These are phyloP conservation scores for Colletotrichum sp. DNA, from an alignment of 2,329 filamentous ascomycete genomes.

Conservation along the genomic window DNA sequence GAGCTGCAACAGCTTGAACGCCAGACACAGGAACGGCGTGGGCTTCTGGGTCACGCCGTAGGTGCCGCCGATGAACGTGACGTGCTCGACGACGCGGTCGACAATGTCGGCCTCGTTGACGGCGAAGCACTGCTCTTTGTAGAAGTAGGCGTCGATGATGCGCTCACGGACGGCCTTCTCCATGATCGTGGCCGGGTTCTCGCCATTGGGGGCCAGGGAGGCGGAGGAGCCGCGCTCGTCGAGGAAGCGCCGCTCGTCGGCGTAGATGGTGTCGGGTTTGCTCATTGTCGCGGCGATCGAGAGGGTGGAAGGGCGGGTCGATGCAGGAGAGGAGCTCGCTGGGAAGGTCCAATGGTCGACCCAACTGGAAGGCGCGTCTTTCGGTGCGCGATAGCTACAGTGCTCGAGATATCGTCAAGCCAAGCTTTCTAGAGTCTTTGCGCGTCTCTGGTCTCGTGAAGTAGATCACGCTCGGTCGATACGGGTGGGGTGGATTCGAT, in stretches of 20 bases:
- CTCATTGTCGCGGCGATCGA: conserved; percentile 30
- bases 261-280: conserved; percentile 65
- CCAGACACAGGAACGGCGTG: conserved; percentile 90
- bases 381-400: background rate
- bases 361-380: background rate
- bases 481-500: background rate
- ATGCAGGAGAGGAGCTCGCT: background rate
- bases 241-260: conserved; percentile 82
- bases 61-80: conserved; percentile 86
- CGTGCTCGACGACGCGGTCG: conserved; percentile 84
- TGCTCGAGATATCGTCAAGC: background rate
- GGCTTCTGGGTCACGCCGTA: conserved; percentile 85
- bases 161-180: conserved; percentile 95
- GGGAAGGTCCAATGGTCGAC: background rate
- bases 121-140: conserved; percentile 98
- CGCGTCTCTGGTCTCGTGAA: background rate
- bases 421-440: background rate
- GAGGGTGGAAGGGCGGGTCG: background rate
- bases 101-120: conserved; percentile 85
- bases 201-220: conserved; percentile 79
- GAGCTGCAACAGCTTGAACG: conserved; percentile 92
- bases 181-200: conserved; percentile 94
- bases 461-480: conserved; percentile 3
- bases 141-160: conserved; percentile 95
- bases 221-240: conserved; percentile 87